Percentiles rank a stretch among this genome's conserved stretches.
Evolutionary conservation across 192 early-diverging fungal genomes (phyloP).

Genomic region (Polychytrium aggregatum): DNA sequence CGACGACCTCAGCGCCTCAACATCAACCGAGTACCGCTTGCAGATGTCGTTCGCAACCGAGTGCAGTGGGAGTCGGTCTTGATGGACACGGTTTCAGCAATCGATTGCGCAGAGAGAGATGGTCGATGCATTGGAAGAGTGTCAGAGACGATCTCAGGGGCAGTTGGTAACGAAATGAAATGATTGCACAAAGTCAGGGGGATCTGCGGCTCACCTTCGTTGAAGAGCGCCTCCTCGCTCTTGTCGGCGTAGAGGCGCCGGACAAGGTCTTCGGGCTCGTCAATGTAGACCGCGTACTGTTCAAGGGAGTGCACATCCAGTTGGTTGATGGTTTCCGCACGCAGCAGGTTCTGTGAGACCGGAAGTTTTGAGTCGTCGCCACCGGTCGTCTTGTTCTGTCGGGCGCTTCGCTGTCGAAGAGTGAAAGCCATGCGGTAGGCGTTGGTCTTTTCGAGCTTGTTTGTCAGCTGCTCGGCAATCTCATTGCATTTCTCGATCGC

Average conservation of each 20-base stretch:
- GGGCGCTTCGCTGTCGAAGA: conserved; percentile 31
- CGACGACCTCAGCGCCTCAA: conserved; percentile 15
- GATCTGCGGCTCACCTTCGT: conserved; percentile 7
- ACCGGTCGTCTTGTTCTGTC: conserved; percentile 7
- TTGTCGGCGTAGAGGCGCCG: conserved; percentile 17
- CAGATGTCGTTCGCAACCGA: conserved; percentile 26
- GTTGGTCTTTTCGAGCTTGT: conserved; percentile 47
- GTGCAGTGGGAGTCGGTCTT: conserved; percentile 19
- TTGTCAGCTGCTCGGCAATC: conserved; percentile 42
- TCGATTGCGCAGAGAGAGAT: neutral
- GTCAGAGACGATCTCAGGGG: too few species aligned
- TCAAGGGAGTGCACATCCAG: neutral
- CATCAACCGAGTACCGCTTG: conserved; percentile 22
- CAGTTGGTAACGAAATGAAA: too few species aligned
- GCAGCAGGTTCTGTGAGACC: neutral
- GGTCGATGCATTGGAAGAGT: too few species aligned
- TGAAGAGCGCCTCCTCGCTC: conserved; percentile 13
- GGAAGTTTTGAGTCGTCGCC: neutral
- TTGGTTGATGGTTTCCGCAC: neutral
- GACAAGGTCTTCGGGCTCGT: conserved; percentile 2
- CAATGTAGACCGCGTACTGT: neutral
- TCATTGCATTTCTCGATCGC: conserved; percentile 40
- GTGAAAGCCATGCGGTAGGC: conserved; percentile 45
- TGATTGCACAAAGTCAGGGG: too few species aligned
- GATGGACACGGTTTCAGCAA: conserved; percentile 2